Evolutionary conservation across 2,329 filamentous ascomycete genomes (phyloP).

Genomic region (Rosellinia necatrix): DNA sequence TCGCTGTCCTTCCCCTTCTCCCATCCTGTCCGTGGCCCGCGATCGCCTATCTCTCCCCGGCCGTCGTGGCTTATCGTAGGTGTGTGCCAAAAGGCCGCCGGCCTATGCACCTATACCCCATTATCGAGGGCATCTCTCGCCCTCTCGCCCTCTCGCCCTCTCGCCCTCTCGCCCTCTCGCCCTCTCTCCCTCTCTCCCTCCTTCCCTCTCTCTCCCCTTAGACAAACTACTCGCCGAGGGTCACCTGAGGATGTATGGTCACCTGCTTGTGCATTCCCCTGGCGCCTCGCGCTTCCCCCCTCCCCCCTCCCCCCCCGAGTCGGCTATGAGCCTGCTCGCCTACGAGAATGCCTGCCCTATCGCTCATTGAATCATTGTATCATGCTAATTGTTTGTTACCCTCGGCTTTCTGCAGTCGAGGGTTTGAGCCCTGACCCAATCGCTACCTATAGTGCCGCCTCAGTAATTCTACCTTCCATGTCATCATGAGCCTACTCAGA

Average conservation of each 20-base stretch:
- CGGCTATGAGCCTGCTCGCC: not conserved
- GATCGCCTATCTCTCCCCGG: too few relatives aligned
- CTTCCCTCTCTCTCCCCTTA: not conserved
- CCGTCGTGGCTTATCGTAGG: too few relatives aligned
- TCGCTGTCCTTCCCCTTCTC: not conserved
- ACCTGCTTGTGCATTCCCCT: constrained; percentile 14
- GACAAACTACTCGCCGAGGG: too few relatives aligned
- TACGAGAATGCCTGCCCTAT: not conserved
- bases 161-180: too few relatives aligned
- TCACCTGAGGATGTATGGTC: constrained; percentile 22
- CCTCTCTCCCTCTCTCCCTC: not conserved
- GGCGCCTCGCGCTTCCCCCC: constrained; percentile 10
- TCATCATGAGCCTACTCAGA: not conserved
- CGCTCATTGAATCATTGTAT: not conserved
- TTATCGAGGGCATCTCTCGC: too few relatives aligned
- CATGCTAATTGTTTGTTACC: constrained; percentile 7
- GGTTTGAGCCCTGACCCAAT: constrained; percentile 1
- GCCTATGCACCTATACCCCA: too few relatives aligned
- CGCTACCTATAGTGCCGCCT: too few relatives aligned
- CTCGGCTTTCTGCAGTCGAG: constrained; percentile 1
- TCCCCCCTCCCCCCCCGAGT: not conserved
- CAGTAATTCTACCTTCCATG: too few relatives aligned
- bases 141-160: too few relatives aligned
- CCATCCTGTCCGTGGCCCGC: too few relatives aligned
- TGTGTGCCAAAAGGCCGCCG: too few relatives aligned